Evolutionary conservation across 805 yeast genomes (phyloP).

Genomic region (Grigorovia transvaalensis): DNA sequence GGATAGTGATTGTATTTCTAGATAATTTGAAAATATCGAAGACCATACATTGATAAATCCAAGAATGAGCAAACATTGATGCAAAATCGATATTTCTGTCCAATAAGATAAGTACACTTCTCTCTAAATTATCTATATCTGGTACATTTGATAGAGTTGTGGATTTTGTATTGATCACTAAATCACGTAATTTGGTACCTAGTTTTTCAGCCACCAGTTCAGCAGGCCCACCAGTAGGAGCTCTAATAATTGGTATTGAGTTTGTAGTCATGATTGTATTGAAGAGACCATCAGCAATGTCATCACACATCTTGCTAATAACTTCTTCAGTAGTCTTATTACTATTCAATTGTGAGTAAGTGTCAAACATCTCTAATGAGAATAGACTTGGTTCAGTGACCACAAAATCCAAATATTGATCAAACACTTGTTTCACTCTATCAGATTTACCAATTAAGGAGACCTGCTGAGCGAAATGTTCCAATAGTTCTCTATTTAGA

Average conservation of each 20-base stretch:
- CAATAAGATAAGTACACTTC: constrained; percentile 69
- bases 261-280: constrained; percentile 70
- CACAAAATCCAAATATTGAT: constrained; percentile 83
- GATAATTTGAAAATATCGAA: constrained; percentile 80
- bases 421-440: constrained; percentile 79
- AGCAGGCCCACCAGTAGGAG: constrained; percentile 90
- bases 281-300: constrained; percentile 70
- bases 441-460: constrained; percentile 60
- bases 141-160: constrained; percentile 16
- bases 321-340: constrained; percentile 66
- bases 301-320: constrained; percentile 57
- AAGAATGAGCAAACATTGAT: constrained; percentile 91
- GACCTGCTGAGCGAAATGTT: constrained; percentile 77
- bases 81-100: constrained; percentile 87
- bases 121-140: constrained; percentile 31
- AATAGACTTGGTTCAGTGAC: constrained; percentile 91
- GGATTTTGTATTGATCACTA: constrained; percentile 54
- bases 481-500: constrained; percentile 66
- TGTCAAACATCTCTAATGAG: constrained; percentile 56
- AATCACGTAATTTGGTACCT: constrained; percentile 76
- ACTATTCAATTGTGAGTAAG: constrained; percentile 59
- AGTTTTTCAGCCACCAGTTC: constrained; percentile 83
- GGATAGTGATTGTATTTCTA: constrained; percentile 69
- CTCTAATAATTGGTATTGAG: constrained; percentile 79
- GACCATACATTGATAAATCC: constrained; percentile 96